phyloP scores from a whole-genome alignment of 2,329 filamentous ascomycete species.

The Ophiosphaerella korrae region DNA sequence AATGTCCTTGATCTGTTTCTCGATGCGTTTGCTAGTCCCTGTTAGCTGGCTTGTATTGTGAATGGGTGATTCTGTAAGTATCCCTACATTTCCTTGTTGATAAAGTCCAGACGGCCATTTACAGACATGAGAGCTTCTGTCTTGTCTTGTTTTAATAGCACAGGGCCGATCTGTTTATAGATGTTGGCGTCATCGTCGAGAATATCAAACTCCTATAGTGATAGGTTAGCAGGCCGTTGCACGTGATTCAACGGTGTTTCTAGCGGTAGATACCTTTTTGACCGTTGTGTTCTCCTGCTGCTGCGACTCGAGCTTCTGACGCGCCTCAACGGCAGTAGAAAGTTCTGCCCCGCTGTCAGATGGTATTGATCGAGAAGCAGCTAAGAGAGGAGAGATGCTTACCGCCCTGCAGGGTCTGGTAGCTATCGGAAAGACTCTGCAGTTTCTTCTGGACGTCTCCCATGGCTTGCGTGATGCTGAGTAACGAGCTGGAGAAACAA shows the following conservation, averaged over 20 bases:
- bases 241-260: background rate
- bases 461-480: constrained; percentile 40
- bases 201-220: constrained; percentile 74
- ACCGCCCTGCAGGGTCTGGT: constrained; percentile 85
- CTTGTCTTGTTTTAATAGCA: constrained; percentile 93
- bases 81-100: constrained; percentile 86
- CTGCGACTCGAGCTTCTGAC: constrained; percentile 92
- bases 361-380: background rate
- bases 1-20: constrained; percentile 67
- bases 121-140: constrained; percentile 88
- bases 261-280: constrained; percentile 65
- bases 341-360: constrained; percentile 66
- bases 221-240: constrained; percentile 1
- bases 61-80: background rate
- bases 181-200: constrained; percentile 84
- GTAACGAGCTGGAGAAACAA: constrained; percentile 26
- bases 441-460: constrained; percentile 73
- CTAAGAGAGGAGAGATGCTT: constrained; percentile 16
- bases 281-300: constrained; percentile 91
- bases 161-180: constrained; percentile 93
- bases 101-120: constrained; percentile 88
- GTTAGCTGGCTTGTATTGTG: constrained; percentile 1
- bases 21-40: constrained; percentile 64
- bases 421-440: constrained; percentile 85
- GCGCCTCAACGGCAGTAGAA: constrained; percentile 73